Percentiles rank a stretch among this genome's conserved stretches.
phyloP scores from a whole-genome alignment of 345 rosid genomes.

The Clarkia xantiana region DNA sequence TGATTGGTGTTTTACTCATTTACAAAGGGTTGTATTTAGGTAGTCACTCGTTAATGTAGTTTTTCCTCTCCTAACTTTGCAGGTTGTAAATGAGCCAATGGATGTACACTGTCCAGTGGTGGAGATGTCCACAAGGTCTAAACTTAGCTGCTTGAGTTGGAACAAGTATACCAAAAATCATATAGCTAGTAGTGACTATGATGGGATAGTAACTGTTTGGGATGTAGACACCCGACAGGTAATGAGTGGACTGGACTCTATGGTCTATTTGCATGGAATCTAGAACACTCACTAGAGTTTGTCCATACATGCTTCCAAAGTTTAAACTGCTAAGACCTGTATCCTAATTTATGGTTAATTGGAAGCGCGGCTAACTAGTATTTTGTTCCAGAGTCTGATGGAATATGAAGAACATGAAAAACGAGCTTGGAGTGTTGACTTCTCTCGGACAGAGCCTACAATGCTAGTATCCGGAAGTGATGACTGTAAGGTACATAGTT shows the following conservation, averaged over 20 bases:
- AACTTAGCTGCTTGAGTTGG: slow-evolving; percentile 98
- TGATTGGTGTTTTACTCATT: too few species aligned
- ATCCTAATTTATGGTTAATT: too few species aligned
- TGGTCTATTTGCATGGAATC: neutral
- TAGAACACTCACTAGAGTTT: neutral
- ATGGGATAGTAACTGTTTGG: slow-evolving; percentile 98
- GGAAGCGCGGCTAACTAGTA: too few species aligned
- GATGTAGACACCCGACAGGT: slow-evolving; percentile 95
- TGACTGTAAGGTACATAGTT: slow-evolving; percentile 65
- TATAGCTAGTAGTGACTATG: slow-evolving; percentile 97
- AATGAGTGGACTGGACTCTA: slow-evolving; percentile 7
- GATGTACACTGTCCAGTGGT: slow-evolving; percentile 80
- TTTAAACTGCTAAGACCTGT: too few species aligned
- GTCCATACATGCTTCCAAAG: too few species aligned
- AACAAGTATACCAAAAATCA: slow-evolving; percentile 80
- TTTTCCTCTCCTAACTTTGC: slow-evolving; percentile 12
- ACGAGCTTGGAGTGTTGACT: slow-evolving; percentile 99
- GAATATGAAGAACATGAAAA: slow-evolving; percentile 98
- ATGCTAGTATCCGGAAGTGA: slow-evolving; percentile 99
- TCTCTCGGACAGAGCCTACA: slow-evolving; percentile 77
- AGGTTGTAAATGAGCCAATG: slow-evolving; percentile 73
- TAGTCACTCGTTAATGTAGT: neutral
- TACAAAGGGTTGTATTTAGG: neutral
- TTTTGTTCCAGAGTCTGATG: slow-evolving; percentile 58
- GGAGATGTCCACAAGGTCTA: slow-evolving; percentile 95